These are phyloP conservation scores for Boletellus deceptivus DNA, from an alignment of 1,284 basidiomycete species.

Conservation along the genomic window DNA sequence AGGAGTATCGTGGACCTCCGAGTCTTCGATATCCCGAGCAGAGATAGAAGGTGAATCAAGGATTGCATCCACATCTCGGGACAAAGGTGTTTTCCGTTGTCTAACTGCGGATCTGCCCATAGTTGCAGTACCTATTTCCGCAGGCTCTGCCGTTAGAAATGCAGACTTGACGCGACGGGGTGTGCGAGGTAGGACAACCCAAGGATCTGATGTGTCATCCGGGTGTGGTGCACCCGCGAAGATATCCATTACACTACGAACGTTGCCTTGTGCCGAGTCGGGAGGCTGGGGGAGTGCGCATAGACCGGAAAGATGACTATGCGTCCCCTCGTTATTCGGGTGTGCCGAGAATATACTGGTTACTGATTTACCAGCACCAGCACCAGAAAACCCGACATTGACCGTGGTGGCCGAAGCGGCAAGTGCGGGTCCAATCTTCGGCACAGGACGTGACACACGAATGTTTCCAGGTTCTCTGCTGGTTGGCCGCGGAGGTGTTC, in stretches of 20 bases:
- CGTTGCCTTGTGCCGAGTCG: conserved; percentile 23
- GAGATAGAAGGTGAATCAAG: conserved; percentile 54
- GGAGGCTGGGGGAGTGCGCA: conserved; percentile 18
- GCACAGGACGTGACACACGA: conserved; percentile 43
- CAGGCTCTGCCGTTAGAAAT: conserved; percentile 23
- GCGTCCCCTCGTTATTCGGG: conserved; percentile 23
- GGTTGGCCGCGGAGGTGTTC: conserved; percentile 20
- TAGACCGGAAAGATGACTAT: conserved; percentile 20
- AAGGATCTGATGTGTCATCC: conserved; percentile 48
- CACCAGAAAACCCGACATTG: conserved; percentile 88
- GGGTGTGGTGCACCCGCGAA: conserved; percentile 77
- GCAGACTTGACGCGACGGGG: conserved; percentile 38
- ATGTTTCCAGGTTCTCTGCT: conserved; percentile 22
- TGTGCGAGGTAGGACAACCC: conserved; percentile 60
- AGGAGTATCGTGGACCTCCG: conserved; percentile 38
- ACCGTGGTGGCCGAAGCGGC: conserved; percentile 86
- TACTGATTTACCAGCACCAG: conserved; percentile 71
- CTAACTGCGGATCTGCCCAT: conserved; percentile 21
- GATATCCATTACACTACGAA: conserved; percentile 63
- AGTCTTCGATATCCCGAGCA: conserved; percentile 25
- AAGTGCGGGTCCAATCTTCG: conserved; percentile 79
- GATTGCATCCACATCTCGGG: conserved; percentile 74
- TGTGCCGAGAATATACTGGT: conserved; percentile 51
- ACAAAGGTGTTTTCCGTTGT: conserved; percentile 41
- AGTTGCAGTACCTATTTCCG: conserved; percentile 18